Conservation (phyloP, 1,284 basidiomycete genomes). For the Microstroma glucosiphilum region DNA sequence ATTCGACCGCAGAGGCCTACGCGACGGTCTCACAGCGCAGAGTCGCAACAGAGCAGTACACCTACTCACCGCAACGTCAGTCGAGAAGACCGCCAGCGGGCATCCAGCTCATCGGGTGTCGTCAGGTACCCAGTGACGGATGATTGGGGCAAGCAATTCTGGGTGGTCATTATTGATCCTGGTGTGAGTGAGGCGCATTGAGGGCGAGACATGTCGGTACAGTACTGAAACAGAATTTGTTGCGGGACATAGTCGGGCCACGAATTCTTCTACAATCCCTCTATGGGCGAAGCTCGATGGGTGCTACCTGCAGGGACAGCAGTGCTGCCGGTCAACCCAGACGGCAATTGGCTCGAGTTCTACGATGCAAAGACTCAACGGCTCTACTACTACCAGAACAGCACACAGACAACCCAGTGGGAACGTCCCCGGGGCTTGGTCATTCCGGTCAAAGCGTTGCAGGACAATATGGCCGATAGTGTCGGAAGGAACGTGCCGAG, state of each 20-base stretch:
- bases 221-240: neutral
- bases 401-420: slow-evolving; percentile 80
- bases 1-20: no score
- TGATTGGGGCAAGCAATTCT: slow-evolving; percentile 30
- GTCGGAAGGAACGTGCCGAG: neutral
- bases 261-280: slow-evolving; percentile 80
- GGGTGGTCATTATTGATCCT: slow-evolving; percentile 26
- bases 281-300: slow-evolving; percentile 85
- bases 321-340: slow-evolving; percentile 72
- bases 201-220: neutral
- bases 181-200: slow-evolving; percentile 2
- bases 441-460: neutral
- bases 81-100: no score
- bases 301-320: slow-evolving; percentile 82
- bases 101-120: no score
- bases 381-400: slow-evolving; percentile 87
- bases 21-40: no score
- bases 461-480: neutral
- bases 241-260: neutral
- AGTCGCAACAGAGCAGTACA: no score
- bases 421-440: slow-evolving; percentile 54
- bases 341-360: slow-evolving; percentile 94
- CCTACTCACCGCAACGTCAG: no score
- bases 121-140: neutral
- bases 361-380: slow-evolving; percentile 70